These are phyloP conservation scores for Xylaria cubensis DNA, from an alignment of 495 filamentous ascomycete genomes.

Conservation along the genomic window DNA sequence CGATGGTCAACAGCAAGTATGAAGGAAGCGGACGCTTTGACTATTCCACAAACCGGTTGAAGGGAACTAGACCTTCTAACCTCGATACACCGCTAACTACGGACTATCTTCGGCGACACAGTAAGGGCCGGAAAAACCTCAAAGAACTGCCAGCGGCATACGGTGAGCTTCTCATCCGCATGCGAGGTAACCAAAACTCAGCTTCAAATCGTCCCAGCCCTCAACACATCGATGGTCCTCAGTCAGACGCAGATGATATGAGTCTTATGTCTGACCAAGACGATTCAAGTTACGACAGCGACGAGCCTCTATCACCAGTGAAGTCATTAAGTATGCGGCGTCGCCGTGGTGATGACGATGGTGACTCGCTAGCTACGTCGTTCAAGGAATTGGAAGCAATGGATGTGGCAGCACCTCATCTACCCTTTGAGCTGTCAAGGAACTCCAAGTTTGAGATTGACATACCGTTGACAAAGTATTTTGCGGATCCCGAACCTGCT, in stretches of 20 bases:
- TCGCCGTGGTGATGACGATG: slow-evolving; percentile 52
- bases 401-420: slow-evolving; percentile 47
- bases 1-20: slow-evolving; percentile 58
- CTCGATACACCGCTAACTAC: slow-evolving; percentile 46
- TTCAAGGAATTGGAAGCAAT: slow-evolving; percentile 51
- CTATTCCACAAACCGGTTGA: slow-evolving; percentile 40
- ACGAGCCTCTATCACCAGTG: slow-evolving; percentile 51
- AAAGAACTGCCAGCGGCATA: slow-evolving; percentile 48
- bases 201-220: slow-evolving; percentile 38
- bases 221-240: slow-evolving; percentile 40
- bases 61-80: slow-evolving; percentile 26
- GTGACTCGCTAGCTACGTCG: slow-evolving; percentile 54
- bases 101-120: slow-evolving; percentile 46
- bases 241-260: slow-evolving; percentile 54
- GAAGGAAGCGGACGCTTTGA: slow-evolving; percentile 55
- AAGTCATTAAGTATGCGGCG: slow-evolving; percentile 48
- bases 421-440: slow-evolving; percentile 48
- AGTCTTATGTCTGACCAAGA: slow-evolving; percentile 59
- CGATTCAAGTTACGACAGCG: slow-evolving; percentile 52
- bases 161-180: slow-evolving; percentile 42
- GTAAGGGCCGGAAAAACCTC: slow-evolving; percentile 42
- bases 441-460: slow-evolving; percentile 50
- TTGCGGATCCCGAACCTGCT: slow-evolving; percentile 56
- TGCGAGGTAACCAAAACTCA: slow-evolving; percentile 34
- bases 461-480: slow-evolving; percentile 55